Evolutionary conservation across 441 rosid genomes (phyloP).

Genomic region (Rhodomyrtus psidioides): DNA sequence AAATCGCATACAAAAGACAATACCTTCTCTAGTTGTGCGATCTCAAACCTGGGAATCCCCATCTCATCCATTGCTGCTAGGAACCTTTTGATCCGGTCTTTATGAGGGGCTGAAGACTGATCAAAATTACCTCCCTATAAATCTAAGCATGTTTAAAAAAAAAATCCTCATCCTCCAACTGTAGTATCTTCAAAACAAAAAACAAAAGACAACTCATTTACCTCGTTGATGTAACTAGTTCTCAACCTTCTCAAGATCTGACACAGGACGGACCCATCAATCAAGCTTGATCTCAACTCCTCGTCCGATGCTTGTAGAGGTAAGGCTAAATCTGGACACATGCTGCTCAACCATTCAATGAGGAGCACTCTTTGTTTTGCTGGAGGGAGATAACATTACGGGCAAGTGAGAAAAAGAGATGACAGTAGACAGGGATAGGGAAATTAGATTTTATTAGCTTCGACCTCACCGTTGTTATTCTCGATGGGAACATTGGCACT

Average conservation of each 20-base stretch:
- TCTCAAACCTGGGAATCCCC: constrained; percentile 37
- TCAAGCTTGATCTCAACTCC: constrained; percentile 32
- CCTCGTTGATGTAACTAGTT: constrained; percentile 28
- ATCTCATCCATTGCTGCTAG: constrained; percentile 30
- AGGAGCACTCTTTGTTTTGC: constrained; percentile 29
- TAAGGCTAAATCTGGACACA: constrained; percentile 25
- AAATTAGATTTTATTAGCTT: not conserved
- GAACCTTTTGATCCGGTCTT: constrained; percentile 32
- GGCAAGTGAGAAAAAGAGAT: not conserved
- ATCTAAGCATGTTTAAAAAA: constrained; percentile 1
- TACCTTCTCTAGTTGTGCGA: constrained; percentile 57
- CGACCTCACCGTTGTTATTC: not conserved
- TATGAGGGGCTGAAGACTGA: constrained; percentile 15
- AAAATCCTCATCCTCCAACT: not conserved
- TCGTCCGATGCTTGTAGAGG: constrained; percentile 37
- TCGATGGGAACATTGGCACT: not conserved
- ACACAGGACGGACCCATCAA: constrained; percentile 34
- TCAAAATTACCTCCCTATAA: constrained; percentile 26
- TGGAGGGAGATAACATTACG: constrained; percentile 3
- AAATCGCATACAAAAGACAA: not conserved
- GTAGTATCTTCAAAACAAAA: not conserved
- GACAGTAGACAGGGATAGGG: not conserved
- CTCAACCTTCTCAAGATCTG: constrained; percentile 32
- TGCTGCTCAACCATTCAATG: constrained; percentile 43
- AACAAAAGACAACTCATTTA: not conserved